Base-by-base conservation (phyloP, 768 basidiomycete species). In the Tricholoma terreum region DNA sequence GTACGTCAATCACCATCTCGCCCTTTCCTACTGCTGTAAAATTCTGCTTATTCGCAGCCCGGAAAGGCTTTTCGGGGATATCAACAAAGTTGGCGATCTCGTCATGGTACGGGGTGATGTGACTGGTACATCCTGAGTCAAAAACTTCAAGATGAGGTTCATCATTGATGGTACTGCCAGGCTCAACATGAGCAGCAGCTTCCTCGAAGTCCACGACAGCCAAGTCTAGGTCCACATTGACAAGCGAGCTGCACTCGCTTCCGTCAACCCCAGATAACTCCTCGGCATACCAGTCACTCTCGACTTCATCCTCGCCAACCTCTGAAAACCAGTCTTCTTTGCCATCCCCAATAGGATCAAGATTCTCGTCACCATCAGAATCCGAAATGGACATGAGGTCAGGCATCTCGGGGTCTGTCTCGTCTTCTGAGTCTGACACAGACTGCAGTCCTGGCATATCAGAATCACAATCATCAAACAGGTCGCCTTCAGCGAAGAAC, bases 121-220 rank as follows among this genome's bases (percentile, higher is more conserved):
- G 35, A 12, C 35, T 73, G 67, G 55, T 76, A 75, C 6, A 77
- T 58, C n/a, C 75, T 72, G 38, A 74, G 52, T 76, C 71, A 40
- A 64, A 65, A 14, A 67, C 51, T 55, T 67, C 66, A 48, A 33
- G 51, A 52, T 5, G 40, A 33, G 35, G 7, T 14, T n/a, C n/a
- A n/a, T 7, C 35, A 8, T 36, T 36, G 35, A 14, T 36, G 35
- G 35, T 36, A 6, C 35, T 36, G 6, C n/a, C n/a, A n/a, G n/a
- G 35, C 35, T 36, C 35, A 6, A 36, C 8, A 8, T 36, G 35
- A n/a, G n/a, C 35, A 36, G 14, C 8, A 12, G 35, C 35, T 14
- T 36, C 35, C 14, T 36, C 35, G 7, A 12, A 12, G 6, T 12
- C 35, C n/a, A n/a, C n/a, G n/a, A n/a, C n/a, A 36, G 35, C 35